These are phyloP conservation scores for Leptodontidium sp. DNA, from an alignment of 2,329 filamentous ascomycete genomes.

Conservation along the genomic window DNA sequence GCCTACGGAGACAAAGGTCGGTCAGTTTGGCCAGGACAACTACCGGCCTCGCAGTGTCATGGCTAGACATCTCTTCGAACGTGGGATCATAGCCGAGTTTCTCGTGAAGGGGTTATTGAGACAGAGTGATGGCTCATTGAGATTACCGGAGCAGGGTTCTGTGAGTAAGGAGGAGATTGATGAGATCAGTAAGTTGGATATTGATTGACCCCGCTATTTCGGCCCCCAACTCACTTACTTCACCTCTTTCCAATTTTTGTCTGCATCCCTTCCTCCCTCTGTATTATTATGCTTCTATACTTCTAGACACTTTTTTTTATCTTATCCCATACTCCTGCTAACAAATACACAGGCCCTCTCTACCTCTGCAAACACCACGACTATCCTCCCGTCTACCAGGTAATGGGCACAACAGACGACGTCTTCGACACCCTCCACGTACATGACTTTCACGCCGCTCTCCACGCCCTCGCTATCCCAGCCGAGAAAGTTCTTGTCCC, in stretches of 20 bases:
- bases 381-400: slow-evolving; percentile 34
- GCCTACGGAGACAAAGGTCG: slow-evolving; percentile 25
- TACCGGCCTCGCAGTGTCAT: slow-evolving; percentile 27
- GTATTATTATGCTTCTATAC: not conserved
- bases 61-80: slow-evolving; percentile 28
- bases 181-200: slow-evolving; percentile 31
- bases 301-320: too few relatives aligned
- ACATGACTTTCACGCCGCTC: slow-evolving; percentile 22
- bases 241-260: not conserved
- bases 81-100: slow-evolving; percentile 29
- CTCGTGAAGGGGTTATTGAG: slow-evolving; percentile 29
- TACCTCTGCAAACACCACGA: slow-evolving; percentile 13
- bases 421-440: slow-evolving; percentile 30
- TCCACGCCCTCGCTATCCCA: slow-evolving; percentile 8
- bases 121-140: slow-evolving; percentile 21
- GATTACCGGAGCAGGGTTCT: slow-evolving; percentile 28
- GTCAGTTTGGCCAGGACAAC: slow-evolving; percentile 17
- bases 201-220: not conserved
- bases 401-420: slow-evolving; percentile 32
- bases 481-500: slow-evolving; percentile 23
- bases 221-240: not conserved
- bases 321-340: not conserved
- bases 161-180: slow-evolving; percentile 32
- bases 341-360: slow-evolving; percentile 27
- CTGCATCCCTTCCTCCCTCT: not conserved